A percentile compares a stretch with the other conserved stretches of the same genome.
Evolutionary conservation across 2,329 filamentous ascomycete species (phyloP).

Genomic region (Epichloe typhina): DNA sequence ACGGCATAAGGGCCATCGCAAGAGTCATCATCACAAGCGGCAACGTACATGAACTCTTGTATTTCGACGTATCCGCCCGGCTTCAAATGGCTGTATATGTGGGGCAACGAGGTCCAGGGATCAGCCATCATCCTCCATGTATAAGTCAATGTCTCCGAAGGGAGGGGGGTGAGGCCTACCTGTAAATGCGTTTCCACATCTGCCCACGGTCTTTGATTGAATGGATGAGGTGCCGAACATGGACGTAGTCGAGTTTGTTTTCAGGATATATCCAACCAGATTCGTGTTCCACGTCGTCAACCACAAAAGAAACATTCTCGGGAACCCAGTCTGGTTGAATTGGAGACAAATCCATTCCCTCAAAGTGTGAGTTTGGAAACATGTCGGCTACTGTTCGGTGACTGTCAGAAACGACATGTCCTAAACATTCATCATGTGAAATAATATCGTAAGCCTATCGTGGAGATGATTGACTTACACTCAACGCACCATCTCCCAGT

Average conservation of each 20-base stretch:
- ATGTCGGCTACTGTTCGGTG: conserved; percentile 29
- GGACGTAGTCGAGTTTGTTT: conserved; percentile 34
- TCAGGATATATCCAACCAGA: conserved; percentile 35
- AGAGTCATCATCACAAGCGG: conserved; percentile 31
- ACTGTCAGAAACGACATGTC: not conserved
- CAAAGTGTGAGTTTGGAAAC: conserved; percentile 30
- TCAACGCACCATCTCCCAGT: conserved; percentile 39
- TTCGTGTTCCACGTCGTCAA: conserved; percentile 38
- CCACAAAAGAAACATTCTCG: conserved; percentile 36
- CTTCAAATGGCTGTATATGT: conserved; percentile 29
- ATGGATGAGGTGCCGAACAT: conserved; percentile 33
- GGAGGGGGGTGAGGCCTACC: conserved; percentile 16
- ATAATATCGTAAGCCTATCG: not conserved
- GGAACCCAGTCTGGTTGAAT: conserved; percentile 39
- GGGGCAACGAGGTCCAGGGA: not conserved
- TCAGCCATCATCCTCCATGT: not conserved
- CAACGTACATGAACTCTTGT: conserved; percentile 30
- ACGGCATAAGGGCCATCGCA: conserved; percentile 31
- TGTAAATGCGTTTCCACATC: conserved; percentile 29
- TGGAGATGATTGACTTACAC: conserved; percentile 22
- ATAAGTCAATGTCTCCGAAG: not conserved
- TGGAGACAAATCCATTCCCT: conserved; percentile 37
- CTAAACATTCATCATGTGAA: not conserved
- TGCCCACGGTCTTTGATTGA: conserved; percentile 28
- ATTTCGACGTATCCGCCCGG: conserved; percentile 39